A percentile compares a stretch with the other conserved stretches of the same genome.
Conservation (phyloP, 768 basidiomycete genomes). For the Rhizopogon vinicolor region DNA sequence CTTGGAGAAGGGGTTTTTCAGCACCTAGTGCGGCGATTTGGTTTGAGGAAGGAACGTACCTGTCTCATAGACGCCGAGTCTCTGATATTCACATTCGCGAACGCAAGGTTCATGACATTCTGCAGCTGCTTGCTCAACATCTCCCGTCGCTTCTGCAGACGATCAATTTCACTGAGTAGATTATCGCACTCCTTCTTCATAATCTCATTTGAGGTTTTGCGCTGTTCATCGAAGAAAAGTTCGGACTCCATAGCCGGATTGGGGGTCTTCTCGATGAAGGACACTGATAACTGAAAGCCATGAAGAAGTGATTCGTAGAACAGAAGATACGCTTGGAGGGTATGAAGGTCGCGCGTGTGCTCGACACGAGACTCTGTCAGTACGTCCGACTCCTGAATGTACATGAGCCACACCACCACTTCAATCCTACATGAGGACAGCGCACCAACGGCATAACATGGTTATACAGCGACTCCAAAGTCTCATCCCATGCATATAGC, state of each 20-base stretch:
- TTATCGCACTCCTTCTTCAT: conserved; percentile 45
- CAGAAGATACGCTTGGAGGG: conserved; percentile 53
- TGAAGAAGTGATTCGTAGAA: conserved; percentile 50
- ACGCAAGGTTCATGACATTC: conserved; percentile 36
- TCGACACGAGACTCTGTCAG: conserved; percentile 35
- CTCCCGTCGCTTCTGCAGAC: conserved; percentile 33
- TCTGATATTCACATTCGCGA: conserved; percentile 52
- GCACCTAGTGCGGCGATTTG: conserved; percentile 19
- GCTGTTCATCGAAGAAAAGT: conserved; percentile 8
- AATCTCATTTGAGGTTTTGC: conserved; percentile 22
- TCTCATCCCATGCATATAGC: conserved; percentile 59
- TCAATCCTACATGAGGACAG: neutral
- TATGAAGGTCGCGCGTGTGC: conserved; percentile 50
- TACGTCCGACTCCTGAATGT: conserved; percentile 41
- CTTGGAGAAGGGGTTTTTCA: conserved; percentile 3
- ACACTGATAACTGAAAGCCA: conserved; percentile 47
- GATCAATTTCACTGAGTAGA: conserved; percentile 44
- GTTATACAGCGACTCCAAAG: conserved; percentile 44
- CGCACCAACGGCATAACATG: conserved; percentile 50
- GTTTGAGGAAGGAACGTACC: conserved; percentile 5
- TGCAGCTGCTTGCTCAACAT: conserved; percentile 25
- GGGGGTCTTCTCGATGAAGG: conserved; percentile 41
- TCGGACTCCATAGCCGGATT: conserved; percentile 42
- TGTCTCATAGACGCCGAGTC: conserved; percentile 38
- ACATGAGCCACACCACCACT: neutral